Base-by-base conservation (phyloP, 139 green algal species). In the Chlamydomonas sp. region DNA sequence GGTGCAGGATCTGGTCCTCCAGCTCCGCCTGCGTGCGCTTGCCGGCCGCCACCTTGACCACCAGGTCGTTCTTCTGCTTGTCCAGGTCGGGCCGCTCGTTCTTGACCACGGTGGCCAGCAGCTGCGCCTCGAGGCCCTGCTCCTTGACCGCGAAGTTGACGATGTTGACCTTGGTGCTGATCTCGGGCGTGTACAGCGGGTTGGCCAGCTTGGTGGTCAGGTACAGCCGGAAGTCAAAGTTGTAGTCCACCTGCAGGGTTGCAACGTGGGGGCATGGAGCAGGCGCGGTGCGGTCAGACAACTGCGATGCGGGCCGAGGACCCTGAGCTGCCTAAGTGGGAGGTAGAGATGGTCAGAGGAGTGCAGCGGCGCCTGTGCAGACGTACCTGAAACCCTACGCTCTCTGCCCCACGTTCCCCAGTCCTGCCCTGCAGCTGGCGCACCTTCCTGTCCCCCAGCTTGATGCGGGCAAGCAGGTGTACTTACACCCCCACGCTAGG, bases 41-140 rank as follows among this genome's bases (percentile, higher is more conserved):
- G 80, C 95, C 95, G 2, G 90, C 84, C 9, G 95, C 94, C 67
- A 97, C 95, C 91, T 97, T 97, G 85, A 97, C 93, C 63, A 98
- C 96, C 69, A 98, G 93, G 84, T 97, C 96, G 84, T 97, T 97
- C 94, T 97, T 98, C 91, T 98, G 96, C 91, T 95, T 93, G 89
- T 98, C 93, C 72, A 98, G 89, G 78, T 98, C 96, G 15, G 94
- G 93, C 60, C 95, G 91, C 91, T 98, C 96, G 20, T 93, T 89
- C 80, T 94, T 92, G 2, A 98, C 96, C 18, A 98, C 95, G 14
- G 89, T 93, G 85, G 93, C 94, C 20, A 97, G 95, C 83, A 98
- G 94, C 93, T 98, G 96, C 9, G 93, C 96, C 89, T 98, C 95
- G 66, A 98, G 89, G 12, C 96, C 96, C 79, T 96, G 90, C 92